Evolutionary conservation across 129 eudicot species (phyloP).

Genomic region (Flaveria ramosissima): DNA sequence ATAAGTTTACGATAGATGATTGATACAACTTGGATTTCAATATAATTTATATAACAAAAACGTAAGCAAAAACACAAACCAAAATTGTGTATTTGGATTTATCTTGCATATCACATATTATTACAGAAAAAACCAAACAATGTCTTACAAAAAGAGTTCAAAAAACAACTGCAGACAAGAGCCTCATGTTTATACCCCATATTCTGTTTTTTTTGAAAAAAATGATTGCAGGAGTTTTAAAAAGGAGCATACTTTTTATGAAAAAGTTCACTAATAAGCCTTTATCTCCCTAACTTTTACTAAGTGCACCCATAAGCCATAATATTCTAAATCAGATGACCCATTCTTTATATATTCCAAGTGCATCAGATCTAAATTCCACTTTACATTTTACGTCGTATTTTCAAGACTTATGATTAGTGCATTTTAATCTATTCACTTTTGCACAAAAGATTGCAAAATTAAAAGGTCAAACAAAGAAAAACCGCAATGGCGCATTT

Average conservation of each 20-base stretch:
- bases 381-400: neutral
- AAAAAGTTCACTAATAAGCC: too few species aligned
- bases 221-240: neutral
- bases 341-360: neutral
- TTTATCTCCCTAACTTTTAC: too few species aligned
- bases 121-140: too few species aligned
- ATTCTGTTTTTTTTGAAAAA: neutral
- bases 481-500: neutral
- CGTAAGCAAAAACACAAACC: too few species aligned
- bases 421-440: constrained; percentile 1
- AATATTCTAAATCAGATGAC: constrained; percentile 16
- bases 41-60: too few species aligned
- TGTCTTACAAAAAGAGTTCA: too few species aligned
- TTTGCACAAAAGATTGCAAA: neutral
- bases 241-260: too few species aligned
- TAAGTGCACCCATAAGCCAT: neutral
- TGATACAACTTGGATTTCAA: too few species aligned
- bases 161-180: too few species aligned
- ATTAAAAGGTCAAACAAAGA: neutral
- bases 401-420: neutral
- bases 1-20: too few species aligned
- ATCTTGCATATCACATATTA: too few species aligned
- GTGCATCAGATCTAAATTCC: constrained; percentile 11
- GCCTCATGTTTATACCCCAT: neutral
- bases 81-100: too few species aligned